Evolutionary conservation across 192 early-diverging fungal species (phyloP).

Genomic region (Martensiomyces pterosporus): DNA sequence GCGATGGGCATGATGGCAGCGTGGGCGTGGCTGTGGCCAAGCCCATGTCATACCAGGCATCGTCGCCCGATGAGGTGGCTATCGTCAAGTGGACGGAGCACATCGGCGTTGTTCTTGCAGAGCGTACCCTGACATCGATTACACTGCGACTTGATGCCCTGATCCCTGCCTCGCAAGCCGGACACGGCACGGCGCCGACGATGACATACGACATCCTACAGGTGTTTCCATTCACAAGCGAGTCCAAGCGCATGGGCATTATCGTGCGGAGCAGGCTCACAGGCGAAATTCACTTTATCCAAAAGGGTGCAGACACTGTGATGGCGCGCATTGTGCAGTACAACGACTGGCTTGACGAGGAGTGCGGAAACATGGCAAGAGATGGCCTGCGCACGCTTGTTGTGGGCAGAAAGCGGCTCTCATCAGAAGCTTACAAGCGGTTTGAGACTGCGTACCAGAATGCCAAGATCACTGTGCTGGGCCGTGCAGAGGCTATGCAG

Average conservation of each 20-base stretch:
- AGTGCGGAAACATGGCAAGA: slow-evolving; percentile 94
- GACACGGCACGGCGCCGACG: slow-evolving; percentile 24
- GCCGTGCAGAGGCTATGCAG: slow-evolving; percentile 67
- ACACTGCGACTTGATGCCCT: slow-evolving; percentile 55
- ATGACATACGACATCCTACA: slow-evolving; percentile 78
- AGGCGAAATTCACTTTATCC: slow-evolving; percentile 80
- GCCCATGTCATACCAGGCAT: slow-evolving; percentile 82
- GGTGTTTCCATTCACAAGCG: slow-evolving; percentile 98
- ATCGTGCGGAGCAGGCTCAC: slow-evolving; percentile 66
- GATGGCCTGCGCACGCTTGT: slow-evolving; percentile 94
- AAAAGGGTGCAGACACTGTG: slow-evolving; percentile 93
- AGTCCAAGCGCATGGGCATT: slow-evolving; percentile 97
- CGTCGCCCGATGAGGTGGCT: slow-evolving; percentile 94
- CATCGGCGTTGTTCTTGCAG: slow-evolving; percentile 79
- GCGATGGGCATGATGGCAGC: slow-evolving; percentile 11
- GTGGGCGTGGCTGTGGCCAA: slow-evolving; percentile 17
- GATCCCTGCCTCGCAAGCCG: slow-evolving; percentile 9
- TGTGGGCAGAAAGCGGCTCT: slow-evolving; percentile 77
- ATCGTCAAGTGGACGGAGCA: slow-evolving; percentile 89
- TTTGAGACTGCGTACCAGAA: slow-evolving; percentile 63
- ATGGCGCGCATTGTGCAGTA: slow-evolving; percentile 85
- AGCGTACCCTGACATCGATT: slow-evolving; percentile 69
- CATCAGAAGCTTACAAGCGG: slow-evolving; percentile 63
- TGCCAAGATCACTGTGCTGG: slow-evolving; percentile 67
- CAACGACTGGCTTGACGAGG: slow-evolving; percentile 97